phyloP scores from a whole-genome alignment of 2,329 filamentous ascomycete genomes.

The Zymoseptoria passerinii region DNA sequence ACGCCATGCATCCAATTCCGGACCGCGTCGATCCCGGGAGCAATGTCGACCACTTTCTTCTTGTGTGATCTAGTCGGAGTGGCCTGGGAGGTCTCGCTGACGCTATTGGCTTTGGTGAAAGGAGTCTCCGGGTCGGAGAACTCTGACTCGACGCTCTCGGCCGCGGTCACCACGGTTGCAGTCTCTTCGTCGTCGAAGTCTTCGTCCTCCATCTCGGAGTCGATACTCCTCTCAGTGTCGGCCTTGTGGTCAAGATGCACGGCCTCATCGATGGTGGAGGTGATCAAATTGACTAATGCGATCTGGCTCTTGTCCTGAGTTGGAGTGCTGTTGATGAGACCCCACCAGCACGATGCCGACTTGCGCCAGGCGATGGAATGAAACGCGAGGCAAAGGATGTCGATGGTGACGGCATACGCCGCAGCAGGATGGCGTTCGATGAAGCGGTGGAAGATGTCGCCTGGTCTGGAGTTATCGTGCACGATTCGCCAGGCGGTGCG shows the following conservation, averaged over 20 bases:
- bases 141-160: not conserved
- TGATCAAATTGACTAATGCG: not conserved
- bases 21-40: not conserved
- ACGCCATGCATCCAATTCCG: not conserved
- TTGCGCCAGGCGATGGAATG: constrained; percentile 18
- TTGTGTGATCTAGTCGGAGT: not conserved
- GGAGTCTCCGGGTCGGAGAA: not conserved
- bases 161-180: not conserved
- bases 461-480: constrained; percentile 10
- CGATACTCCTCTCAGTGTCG: not conserved
- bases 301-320: not conserved
- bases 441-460: constrained; percentile 10
- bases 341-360: constrained; percentile 11
- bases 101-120: not conserved
- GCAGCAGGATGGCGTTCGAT: constrained; percentile 12
- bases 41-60: not conserved
- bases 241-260: constrained; percentile 1
- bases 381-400: constrained; percentile 19
- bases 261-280: not conserved
- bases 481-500: constrained; percentile 19
- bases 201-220: not conserved
- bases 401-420: constrained; percentile 17
- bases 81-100: not conserved
- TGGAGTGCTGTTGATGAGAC: constrained; percentile 3
- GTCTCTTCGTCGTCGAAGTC: not conserved